phyloP scores from a whole-genome alignment of 2,329 filamentous ascomycete genomes.

The Penicillium fuscoglaucum region DNA sequence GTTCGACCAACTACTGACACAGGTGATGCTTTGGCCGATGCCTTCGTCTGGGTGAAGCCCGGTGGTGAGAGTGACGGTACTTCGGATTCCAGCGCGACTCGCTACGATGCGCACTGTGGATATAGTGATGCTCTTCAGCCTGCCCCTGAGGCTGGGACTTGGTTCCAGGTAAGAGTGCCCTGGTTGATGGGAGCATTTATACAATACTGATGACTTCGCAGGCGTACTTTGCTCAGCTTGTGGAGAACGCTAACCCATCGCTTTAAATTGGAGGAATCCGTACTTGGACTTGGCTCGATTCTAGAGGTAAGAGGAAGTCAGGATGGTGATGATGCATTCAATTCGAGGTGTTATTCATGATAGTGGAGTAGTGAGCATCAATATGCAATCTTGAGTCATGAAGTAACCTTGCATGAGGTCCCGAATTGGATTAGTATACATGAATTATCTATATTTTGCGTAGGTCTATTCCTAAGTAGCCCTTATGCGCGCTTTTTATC shows the following conservation, averaged over 20 bases:
- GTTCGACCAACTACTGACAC: slow-evolving; percentile 64
- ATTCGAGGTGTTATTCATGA: not conserved
- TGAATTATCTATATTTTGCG: too few relatives aligned
- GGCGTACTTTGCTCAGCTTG: slow-evolving; percentile 34
- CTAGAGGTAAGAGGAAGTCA: too few relatives aligned
- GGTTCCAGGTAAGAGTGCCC: slow-evolving; percentile 55
- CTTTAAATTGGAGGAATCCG: slow-evolving; percentile 8
- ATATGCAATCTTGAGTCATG: too few relatives aligned
- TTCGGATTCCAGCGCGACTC: slow-evolving; percentile 49
- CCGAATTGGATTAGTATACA: too few relatives aligned
- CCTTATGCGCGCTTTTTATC: too few relatives aligned
- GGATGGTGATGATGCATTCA: not conserved
- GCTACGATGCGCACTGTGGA: slow-evolving; percentile 59
- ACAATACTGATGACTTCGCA: slow-evolving; percentile 29
- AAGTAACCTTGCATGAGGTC: too few relatives aligned
- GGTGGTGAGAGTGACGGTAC: slow-evolving; percentile 58
- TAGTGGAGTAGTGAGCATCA: too few relatives aligned
- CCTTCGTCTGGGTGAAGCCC: slow-evolving; percentile 71
- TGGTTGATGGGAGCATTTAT: slow-evolving; percentile 25
- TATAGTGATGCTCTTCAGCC: slow-evolving; percentile 57
- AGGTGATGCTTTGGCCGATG: slow-evolving; percentile 59
- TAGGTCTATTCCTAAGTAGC: too few relatives aligned
- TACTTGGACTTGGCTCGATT: too few relatives aligned
- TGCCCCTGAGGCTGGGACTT: slow-evolving; percentile 68
- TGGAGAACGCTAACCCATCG: slow-evolving; percentile 31